Base-by-base conservation (phyloP, 768 basidiomycete species). In the Psilocybe azurescens region DNA sequence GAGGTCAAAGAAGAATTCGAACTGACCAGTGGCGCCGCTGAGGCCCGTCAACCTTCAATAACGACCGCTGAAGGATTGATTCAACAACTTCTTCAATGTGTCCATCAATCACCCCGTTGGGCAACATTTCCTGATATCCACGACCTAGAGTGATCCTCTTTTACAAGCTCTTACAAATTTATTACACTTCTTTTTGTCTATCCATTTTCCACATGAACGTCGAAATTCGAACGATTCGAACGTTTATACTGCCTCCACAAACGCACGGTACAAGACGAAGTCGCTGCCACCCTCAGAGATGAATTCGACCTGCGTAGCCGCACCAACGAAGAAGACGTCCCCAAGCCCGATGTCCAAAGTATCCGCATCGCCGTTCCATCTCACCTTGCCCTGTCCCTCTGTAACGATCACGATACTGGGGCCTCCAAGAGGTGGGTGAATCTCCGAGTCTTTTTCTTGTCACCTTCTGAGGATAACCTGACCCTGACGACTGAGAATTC, bases 401-500 rank as follows among this genome's bases (percentile, higher is more conserved):
- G 91, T 94, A 14, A 90, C 86, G 60, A 99, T 89, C 10, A 83
- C 79, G 44, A 99, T 82, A 70, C 94, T 96, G 6, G 97, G 97
- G 0, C 97, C 97, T 0, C 85, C 83, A 9, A 99, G 73, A 7
- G 81, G 75, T 10, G 76, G 77, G 66, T 96, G 93, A 18, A 16
- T n/a, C 24, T 64, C 66, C n/a, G 62, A 72, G 72, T 90, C 89
- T 18, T 70, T 71, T 62, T 24, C 24, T 8, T 39, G 38, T 74
- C 76, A 6, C 79, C 81, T 0, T 71, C 58, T 11, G 47, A 66
- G 0, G 68, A 64, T 7, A 97, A 71, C 41, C 78, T 78, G 6
- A 88, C 78, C 32, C 84, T 83, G 14, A 96, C 79, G 16, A 99
- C 95, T 3, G 91, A 89, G 76, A 99, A 99, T 73, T 99, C 97